These are phyloP conservation scores for Cylindricascospora bacillispora DNA, from an alignment of 1,139 yeast genomes.

Conservation along the genomic window DNA sequence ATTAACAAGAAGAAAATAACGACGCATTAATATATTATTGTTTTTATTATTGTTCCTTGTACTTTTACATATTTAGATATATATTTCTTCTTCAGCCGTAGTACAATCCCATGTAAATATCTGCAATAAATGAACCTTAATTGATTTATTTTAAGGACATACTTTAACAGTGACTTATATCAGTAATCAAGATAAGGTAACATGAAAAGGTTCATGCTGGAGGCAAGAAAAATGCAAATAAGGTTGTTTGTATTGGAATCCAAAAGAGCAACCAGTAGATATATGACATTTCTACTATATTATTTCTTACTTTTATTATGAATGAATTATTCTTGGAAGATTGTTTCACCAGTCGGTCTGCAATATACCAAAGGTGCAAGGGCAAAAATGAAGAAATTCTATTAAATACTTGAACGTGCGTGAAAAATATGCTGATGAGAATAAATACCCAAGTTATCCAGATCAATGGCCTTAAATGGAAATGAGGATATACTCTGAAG, in stretches of 20 bases:
- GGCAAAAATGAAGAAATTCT: conserved; percentile 72
- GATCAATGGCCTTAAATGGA: conserved; percentile 30
- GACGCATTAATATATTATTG: not conserved
- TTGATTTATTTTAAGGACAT: too few relatives aligned
- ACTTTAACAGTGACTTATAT: too few relatives aligned
- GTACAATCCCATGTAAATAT: too few relatives aligned
- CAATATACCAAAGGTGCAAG: conserved; percentile 58
- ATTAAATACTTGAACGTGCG: conserved; percentile 81
- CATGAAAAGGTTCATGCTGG: conserved; percentile 40
- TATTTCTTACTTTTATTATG: conserved; percentile 10
- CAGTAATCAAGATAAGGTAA: not conserved
- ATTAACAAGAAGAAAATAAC: conserved; percentile 61
- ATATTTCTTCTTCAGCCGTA: too few relatives aligned
- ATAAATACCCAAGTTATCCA: conserved; percentile 33
- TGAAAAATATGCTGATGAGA: conserved; percentile 42
- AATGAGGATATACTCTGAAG: conserved; percentile 13
- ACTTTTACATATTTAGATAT: not conserved
- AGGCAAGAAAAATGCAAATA: conserved; percentile 58
- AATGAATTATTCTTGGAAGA: too few relatives aligned
- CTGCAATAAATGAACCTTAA: not conserved
- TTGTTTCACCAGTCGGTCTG: conserved; percentile 25
- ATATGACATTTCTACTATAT: conserved; percentile 21
- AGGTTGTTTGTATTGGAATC: conserved; percentile 44
- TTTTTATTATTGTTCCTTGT: not conserved
- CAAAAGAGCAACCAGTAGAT: conserved; percentile 38